Evolutionary conservation across 2,329 filamentous ascomycete species (phyloP), one percentile per base, ranked within the genome.

Genomic region (Corniculantispora saksenae): DNA sequence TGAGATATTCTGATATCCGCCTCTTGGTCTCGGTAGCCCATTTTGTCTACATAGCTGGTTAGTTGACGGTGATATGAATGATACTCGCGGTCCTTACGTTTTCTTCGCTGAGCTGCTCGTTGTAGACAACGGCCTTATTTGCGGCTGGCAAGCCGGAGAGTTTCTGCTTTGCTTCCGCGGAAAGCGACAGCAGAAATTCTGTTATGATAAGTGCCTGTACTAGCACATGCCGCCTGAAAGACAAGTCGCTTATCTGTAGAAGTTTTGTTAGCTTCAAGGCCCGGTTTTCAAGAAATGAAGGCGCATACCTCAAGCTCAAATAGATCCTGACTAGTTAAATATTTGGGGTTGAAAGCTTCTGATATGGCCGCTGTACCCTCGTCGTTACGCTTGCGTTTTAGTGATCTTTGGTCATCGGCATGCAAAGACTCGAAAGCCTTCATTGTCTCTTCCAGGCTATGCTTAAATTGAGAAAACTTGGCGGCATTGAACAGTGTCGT

Each of bases 151-250:
- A 80, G 61, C 89, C 85, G 43, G 88, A 83, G 56, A 94, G 83
- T 75, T 92, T 95, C 69, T 91, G 89, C 78, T 96, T 97, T 29
- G 92, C 89, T 69, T 89, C 88, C 9, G 91, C 83, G 5, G 93
- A 94, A 61, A 98, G 84, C 2, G 94, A 97, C n/a, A 98, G 83
- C 40, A 99, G 84, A 71, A 99, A 99, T 73, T 99, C 94, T 73
- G 98, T 87, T 66, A 97, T 84, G 70, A 99, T 98, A 63, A 98
- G 86, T 17, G 93, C 92, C 77, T 99, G 95, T 2, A 99, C 94
- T 45, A 99, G 85, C 61, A 99, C 92, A 76, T 99, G 93, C 65
- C 96, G 87, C 70, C 96, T 87, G 76, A 99, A 98, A 8, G 94
- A 94, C 48, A 97, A 84, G 77, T 99, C 95, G 76, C 93, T 94